These are phyloP conservation scores for Quercus ilex DNA, from an alignment of 306 rosid species.

Conservation along the genomic window DNA sequence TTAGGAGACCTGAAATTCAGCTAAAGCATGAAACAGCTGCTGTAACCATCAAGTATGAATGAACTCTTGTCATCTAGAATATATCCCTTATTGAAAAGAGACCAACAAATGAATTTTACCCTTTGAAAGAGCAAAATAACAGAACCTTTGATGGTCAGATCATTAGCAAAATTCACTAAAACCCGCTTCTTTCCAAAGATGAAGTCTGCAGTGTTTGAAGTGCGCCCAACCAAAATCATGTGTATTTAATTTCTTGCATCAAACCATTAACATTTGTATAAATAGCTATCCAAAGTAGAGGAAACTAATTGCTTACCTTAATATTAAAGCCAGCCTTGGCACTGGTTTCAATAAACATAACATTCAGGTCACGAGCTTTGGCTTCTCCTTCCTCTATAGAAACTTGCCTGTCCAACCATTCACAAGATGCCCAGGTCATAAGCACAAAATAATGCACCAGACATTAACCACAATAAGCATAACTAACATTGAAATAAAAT, in stretches of 20 bases:
- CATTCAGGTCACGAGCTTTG: too few species aligned
- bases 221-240: too few species aligned
- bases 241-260: neutral
- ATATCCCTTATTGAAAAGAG: neutral
- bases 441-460: conserved; percentile 15
- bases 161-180: neutral
- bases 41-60: too few species aligned
- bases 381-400: too few species aligned
- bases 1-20: too few species aligned
- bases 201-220: too few species aligned
- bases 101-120: neutral
- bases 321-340: too few species aligned
- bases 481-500: too few species aligned
- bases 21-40: too few species aligned
- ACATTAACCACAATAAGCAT: neutral
- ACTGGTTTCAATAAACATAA: too few species aligned
- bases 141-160: neutral
- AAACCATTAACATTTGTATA: neutral
- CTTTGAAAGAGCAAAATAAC: neutral
- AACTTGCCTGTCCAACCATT: too few species aligned
- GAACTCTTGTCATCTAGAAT: neutral
- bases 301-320: neutral
- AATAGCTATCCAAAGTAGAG: neutral
- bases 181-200: neutral
- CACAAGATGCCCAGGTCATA: neutral